Percentiles rank a stretch among this genome's conserved stretches.
phyloP scores from a whole-genome alignment of 805 yeast genomes.

The Monosporozyma aerobia region DNA sequence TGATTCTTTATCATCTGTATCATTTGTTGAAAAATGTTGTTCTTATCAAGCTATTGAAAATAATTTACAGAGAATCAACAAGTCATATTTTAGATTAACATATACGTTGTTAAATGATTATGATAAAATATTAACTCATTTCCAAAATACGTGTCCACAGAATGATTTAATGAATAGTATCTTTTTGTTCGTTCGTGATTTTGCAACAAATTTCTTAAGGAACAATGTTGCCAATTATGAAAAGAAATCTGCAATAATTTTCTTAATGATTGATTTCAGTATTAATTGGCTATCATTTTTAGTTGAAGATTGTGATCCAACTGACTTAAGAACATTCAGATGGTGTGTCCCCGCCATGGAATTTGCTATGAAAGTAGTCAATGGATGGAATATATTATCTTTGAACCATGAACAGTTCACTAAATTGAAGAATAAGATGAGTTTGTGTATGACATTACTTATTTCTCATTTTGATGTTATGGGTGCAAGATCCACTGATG shows the following conservation, averaged over 20 bases:
- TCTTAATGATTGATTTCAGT: slow-evolving; percentile 63
- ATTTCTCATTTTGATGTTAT: slow-evolving; percentile 95
- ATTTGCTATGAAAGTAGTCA: slow-evolving; percentile 89
- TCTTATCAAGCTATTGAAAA: slow-evolving; percentile 65
- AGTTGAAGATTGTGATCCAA: slow-evolving; percentile 89
- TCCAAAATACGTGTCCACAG: slow-evolving; percentile 51
- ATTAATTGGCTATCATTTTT: slow-evolving; percentile 89
- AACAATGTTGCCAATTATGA: slow-evolving; percentile 46
- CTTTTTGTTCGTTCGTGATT: slow-evolving; percentile 72
- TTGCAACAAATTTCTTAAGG: slow-evolving; percentile 62
- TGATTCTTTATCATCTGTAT: slow-evolving; percentile 45
- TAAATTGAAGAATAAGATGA: slow-evolving; percentile 67
- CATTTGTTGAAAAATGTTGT: slow-evolving; percentile 54
- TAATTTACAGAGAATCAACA: slow-evolving; percentile 58
- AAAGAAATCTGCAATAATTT: slow-evolving; percentile 57
- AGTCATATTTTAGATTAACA: slow-evolving; percentile 58
- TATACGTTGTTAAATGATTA: slow-evolving; percentile 55
- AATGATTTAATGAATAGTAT: slow-evolving; percentile 70
- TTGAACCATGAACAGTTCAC: slow-evolving; percentile 69
- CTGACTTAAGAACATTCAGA: slow-evolving; percentile 81
- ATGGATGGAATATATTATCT: slow-evolving; percentile 79
- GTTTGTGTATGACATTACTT: slow-evolving; percentile 86
- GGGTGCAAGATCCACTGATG: slow-evolving; percentile 83
- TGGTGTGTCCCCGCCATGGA: slow-evolving; percentile 97
- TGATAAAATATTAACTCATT: slow-evolving; percentile 40